These are phyloP conservation scores for Calonectria leucothoes DNA, from an alignment of 2,329 filamentous ascomycete genomes.

Conservation along the genomic window DNA sequence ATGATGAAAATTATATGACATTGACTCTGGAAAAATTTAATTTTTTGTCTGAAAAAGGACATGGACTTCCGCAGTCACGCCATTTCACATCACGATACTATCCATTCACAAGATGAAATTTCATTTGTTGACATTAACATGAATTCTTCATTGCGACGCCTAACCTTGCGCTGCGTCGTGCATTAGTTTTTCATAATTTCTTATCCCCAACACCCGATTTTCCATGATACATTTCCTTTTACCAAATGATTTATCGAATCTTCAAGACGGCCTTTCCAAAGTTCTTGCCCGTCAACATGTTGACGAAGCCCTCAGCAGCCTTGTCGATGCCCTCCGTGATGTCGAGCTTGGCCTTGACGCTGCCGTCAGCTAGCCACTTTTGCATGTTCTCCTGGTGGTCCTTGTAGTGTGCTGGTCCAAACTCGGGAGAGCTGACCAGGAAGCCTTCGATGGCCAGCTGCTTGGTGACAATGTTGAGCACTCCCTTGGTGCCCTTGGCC, in stretches of 20 bases:
- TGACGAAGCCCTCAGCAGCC: constrained; percentile 78
- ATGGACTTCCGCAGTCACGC: no score
- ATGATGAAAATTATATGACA: no score
- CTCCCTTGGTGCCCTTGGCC: constrained; percentile 74
- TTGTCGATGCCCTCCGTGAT: constrained; percentile 83
- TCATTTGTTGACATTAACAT: not conserved
- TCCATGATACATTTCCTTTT: not conserved
- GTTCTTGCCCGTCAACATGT: constrained; percentile 82
- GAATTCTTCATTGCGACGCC: not conserved
- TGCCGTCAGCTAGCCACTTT: constrained; percentile 81
- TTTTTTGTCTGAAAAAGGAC: no score
- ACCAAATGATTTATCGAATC: constrained; percentile 47
- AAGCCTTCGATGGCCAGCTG: constrained; percentile 80
- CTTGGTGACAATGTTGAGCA: constrained; percentile 74
- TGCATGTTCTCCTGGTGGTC: constrained; percentile 82
- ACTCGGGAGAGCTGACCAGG: constrained; percentile 74
- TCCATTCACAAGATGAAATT: not conserved
- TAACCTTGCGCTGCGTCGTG: not conserved
- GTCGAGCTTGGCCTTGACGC: constrained; percentile 76
- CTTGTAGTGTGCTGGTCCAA: constrained; percentile 73
- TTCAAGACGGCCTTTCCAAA: constrained; percentile 88
- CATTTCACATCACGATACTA: not conserved
- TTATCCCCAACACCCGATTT: not conserved
- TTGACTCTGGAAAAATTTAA: no score
- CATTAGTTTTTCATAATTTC: not conserved